Percentiles rank a stretch among this genome's conserved stretches.
Conservation (phyloP, 306 rosid species). For the Cyclanthera cordifolia region DNA sequence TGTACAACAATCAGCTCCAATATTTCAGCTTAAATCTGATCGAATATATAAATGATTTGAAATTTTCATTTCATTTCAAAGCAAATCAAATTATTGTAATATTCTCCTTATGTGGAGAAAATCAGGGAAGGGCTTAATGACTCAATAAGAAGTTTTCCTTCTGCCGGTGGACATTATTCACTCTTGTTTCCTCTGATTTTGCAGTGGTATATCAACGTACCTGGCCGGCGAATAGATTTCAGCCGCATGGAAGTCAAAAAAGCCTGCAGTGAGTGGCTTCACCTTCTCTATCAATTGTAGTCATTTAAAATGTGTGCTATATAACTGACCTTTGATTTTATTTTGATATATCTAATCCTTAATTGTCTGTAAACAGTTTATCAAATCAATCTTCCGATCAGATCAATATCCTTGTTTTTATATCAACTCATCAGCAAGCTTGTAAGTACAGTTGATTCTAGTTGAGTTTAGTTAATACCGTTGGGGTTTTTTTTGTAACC, state of each 20-base stretch:
- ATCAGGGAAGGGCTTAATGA: background rate
- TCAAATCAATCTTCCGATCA: background rate
- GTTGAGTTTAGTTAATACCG: background rate
- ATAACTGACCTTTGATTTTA: background rate
- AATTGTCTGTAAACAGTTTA: background rate
- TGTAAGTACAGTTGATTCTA: background rate
- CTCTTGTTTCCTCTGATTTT: background rate
- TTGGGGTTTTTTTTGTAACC: no score
- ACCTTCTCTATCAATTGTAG: background rate
- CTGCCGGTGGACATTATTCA: background rate
- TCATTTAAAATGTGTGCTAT: background rate
- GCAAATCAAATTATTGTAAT: background rate
- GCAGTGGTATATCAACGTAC: background rate
- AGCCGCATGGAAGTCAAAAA: background rate
- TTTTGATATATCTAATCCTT: background rate
- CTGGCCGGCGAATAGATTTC: background rate
- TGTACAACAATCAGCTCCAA: background rate
- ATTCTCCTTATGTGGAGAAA: background rate
- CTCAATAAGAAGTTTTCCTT: background rate
- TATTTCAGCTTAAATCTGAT: background rate
- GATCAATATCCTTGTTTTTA: background rate
- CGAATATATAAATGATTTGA: background rate
- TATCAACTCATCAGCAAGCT: background rate
- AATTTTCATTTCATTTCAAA: background rate
- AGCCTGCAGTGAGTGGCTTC: slow-evolving; percentile 6